Evolutionary conservation across 108 stramenopile species (phyloP).

Genomic region (Skeletonema potamos): DNA sequence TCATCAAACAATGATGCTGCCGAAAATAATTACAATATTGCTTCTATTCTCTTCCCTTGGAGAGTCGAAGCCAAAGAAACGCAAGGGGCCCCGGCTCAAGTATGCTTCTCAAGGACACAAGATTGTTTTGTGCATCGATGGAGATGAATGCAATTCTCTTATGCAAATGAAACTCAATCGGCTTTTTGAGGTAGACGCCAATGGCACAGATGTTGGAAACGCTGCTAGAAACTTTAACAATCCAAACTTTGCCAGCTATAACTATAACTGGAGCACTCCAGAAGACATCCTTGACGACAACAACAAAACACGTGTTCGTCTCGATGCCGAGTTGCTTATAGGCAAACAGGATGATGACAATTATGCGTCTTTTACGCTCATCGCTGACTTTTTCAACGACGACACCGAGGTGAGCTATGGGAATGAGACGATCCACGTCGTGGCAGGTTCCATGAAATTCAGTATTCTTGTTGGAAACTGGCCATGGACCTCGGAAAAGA

Average conservation of each 20-base stretch:
- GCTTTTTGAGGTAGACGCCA: neutral
- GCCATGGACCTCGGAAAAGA: neutral
- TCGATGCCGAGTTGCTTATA: neutral
- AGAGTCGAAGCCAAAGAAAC: neutral
- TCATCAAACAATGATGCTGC: neutral
- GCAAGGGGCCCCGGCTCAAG: neutral
- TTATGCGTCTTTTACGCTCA: neutral
- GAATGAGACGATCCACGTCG: neutral
- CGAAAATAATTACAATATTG: neutral
- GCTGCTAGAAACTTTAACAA: neutral
- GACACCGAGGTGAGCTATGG: neutral
- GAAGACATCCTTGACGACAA: neutral
- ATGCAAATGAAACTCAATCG: conserved; percentile 6
- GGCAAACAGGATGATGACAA: neutral
- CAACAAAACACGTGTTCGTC: neutral
- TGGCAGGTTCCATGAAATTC: neutral
- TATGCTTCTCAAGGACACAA: neutral
- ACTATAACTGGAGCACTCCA: neutral
- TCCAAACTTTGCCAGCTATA: neutral
- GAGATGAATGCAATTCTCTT: neutral
- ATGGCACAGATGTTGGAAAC: neutral
- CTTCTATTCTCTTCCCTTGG: neutral
- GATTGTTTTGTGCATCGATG: neutral
- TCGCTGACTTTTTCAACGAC: neutral
- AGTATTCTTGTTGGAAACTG: neutral